Evolutionary conservation across 768 basidiomycete species (phyloP).

Genomic region (Auriculariales sp.): DNA sequence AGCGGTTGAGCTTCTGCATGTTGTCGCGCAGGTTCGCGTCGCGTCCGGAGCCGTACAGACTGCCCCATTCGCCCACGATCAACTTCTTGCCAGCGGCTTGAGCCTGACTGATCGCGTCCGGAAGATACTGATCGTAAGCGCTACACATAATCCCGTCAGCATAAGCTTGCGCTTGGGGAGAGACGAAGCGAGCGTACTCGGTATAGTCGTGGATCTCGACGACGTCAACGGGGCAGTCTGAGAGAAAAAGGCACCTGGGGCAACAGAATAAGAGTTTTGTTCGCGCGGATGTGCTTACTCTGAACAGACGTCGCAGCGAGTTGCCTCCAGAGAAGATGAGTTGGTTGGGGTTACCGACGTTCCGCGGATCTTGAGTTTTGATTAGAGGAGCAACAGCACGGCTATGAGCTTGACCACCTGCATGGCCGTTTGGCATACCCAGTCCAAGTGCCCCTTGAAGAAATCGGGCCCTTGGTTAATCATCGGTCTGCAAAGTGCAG

Average conservation of each 20-base stretch:
- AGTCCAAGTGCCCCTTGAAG: not conserved
- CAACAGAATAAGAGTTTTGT: not conserved
- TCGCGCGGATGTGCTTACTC: not conserved
- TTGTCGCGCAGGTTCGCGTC: not conserved
- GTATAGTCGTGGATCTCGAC: not conserved
- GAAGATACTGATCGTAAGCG: not conserved
- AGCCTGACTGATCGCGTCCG: not conserved
- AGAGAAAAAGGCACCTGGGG: not conserved
- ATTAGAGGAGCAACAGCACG: not conserved
- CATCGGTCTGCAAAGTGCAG: not conserved
- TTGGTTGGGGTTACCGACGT: not conserved
- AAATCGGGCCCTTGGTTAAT: not conserved
- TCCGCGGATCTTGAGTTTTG: not conserved
- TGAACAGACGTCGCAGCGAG: not conserved
- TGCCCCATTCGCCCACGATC: not conserved
- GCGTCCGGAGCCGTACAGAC: not conserved
- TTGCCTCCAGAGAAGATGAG: not conserved
- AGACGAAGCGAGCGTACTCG: too few relatives aligned
- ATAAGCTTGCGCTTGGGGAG: too few relatives aligned
- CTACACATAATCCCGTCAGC: too few relatives aligned
- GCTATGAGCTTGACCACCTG: not conserved
- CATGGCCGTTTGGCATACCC: not conserved
- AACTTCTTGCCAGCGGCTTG: not conserved
- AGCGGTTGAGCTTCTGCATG: not conserved
- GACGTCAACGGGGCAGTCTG: not conserved